Evolutionary conservation across 2,329 filamentous ascomycete species (phyloP).

Genomic region (Capronia americana): DNA sequence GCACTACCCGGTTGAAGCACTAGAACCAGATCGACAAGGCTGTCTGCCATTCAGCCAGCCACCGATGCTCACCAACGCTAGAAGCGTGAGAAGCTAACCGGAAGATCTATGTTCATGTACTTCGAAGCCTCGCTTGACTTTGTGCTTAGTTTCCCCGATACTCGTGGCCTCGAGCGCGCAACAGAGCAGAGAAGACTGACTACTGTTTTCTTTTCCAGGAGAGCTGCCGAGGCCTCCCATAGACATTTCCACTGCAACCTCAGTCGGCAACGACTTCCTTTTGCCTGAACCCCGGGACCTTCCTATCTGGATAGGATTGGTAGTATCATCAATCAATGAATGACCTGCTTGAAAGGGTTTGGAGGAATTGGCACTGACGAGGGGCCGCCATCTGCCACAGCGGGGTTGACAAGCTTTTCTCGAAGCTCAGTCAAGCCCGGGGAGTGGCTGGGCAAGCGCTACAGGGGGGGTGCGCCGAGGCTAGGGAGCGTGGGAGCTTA

Average conservation of each 20-base stretch:
- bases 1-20: slow-evolving; percentile 58
- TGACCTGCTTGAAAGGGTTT: background rate
- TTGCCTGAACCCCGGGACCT: background rate
- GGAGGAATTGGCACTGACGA: background rate
- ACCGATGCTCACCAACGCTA: background rate
- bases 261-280: slow-evolving; percentile 2
- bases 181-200: background rate
- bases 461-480: background rate
- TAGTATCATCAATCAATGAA: background rate
- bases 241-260: background rate
- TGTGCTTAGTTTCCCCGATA: background rate
- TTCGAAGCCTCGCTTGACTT: background rate
- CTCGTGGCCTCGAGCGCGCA: background rate
- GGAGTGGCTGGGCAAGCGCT: background rate
- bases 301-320: background rate
- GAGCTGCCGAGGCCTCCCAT: background rate
- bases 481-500: background rate
- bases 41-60: slow-evolving; percentile 10
- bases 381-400: background rate
- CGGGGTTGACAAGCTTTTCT: slow-evolving; percentile 19
- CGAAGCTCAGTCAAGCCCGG: slow-evolving; percentile 11
- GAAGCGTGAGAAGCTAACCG: background rate
- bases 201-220: background rate
- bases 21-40: background rate
- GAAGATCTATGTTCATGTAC: background rate